These are phyloP conservation scores for Cyathus striatus DNA, from an alignment of 768 basidiomycete genomes.

Conservation along the genomic window DNA sequence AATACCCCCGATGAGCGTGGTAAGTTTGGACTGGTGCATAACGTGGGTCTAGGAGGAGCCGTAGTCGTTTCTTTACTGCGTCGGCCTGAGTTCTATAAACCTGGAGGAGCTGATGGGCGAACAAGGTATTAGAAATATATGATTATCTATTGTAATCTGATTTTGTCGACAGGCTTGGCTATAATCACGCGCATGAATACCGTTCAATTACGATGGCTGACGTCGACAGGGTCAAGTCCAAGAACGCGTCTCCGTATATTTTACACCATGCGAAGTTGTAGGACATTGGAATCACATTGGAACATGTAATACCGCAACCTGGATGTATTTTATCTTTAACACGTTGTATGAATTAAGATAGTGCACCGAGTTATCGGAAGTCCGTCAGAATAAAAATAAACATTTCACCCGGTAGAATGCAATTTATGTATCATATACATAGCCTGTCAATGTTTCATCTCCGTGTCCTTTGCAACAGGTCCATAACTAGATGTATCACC, in stretches of 20 bases:
- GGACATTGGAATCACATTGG: too few relatives aligned
- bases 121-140: slow-evolving; percentile 36
- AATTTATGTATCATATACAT: too few relatives aligned
- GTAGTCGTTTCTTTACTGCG: slow-evolving; percentile 73
- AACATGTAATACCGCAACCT: too few relatives aligned
- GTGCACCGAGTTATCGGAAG: too few relatives aligned
- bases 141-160: background rate
- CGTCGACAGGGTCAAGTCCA: slow-evolving; percentile 74
- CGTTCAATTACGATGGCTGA: slow-evolving; percentile 57
- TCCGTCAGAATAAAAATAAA: too few relatives aligned
- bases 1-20: slow-evolving; percentile 57
- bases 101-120: slow-evolving; percentile 64
- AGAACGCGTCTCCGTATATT: slow-evolving; percentile 47
- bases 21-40: slow-evolving; percentile 79
- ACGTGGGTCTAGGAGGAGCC: slow-evolving; percentile 79
- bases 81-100: slow-evolving; percentile 70
- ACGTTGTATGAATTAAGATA: too few relatives aligned
- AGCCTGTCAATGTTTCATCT: too few relatives aligned
- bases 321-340: too few relatives aligned
- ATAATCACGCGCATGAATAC: slow-evolving; percentile 73
- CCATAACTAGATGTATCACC: too few relatives aligned
- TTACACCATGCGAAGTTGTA: slow-evolving; percentile 43
- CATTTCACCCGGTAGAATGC: too few relatives aligned
- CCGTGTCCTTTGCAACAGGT: too few relatives aligned
- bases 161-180: slow-evolving; percentile 52